Percentiles rank a stretch among this genome's conserved stretches.
phyloP scores from a whole-genome alignment of 768 basidiomycete species.

The Leccinum subtestaceum region DNA sequence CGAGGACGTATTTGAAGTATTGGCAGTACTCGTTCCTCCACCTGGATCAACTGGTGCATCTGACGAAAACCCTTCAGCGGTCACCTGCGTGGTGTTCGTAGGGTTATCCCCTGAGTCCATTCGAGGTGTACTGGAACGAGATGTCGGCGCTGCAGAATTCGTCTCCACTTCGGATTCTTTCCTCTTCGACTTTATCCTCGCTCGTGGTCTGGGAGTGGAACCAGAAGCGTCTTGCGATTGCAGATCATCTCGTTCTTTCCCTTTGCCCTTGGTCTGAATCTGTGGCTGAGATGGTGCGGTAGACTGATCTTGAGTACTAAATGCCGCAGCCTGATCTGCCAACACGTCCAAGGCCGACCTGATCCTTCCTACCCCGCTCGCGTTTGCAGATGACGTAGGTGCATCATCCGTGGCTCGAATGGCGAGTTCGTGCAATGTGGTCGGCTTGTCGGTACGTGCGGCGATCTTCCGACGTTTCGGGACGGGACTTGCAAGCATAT shows the following conservation, averaged over 20 bases:
- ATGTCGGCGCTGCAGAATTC: slow-evolving; percentile 2
- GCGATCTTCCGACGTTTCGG: slow-evolving; percentile 38
- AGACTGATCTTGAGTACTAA: slow-evolving; percentile 37
- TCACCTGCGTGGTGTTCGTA: background rate
- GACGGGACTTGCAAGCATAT: slow-evolving; percentile 34
- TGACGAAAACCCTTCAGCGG: background rate
- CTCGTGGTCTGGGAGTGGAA: slow-evolving; percentile 5
- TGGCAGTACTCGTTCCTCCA: slow-evolving; percentile 8
- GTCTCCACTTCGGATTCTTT: slow-evolving; percentile 6
- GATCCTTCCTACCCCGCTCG: slow-evolving; percentile 24
- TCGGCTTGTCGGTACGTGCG: slow-evolving; percentile 10
- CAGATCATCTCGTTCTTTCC: slow-evolving; percentile 15
- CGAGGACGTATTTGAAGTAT: slow-evolving; percentile 1
- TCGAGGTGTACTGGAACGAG: slow-evolving; percentile 19
- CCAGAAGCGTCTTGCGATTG: slow-evolving; percentile 4
- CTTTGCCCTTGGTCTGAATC: slow-evolving; percentile 18
- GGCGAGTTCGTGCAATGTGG: slow-evolving; percentile 3
- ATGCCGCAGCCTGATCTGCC: slow-evolving; percentile 68
- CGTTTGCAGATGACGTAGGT: slow-evolving; percentile 1
- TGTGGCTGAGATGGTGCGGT: background rate
- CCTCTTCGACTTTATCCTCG: slow-evolving; percentile 9
- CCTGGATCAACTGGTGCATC: slow-evolving; percentile 23
- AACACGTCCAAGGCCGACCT: slow-evolving; percentile 67
- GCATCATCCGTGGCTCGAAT: background rate
- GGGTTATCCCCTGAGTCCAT: slow-evolving; percentile 11